Evolutionary conservation across 495 filamentous ascomycete genomes (phyloP).

Genomic region (Bathelium albidoporum): DNA sequence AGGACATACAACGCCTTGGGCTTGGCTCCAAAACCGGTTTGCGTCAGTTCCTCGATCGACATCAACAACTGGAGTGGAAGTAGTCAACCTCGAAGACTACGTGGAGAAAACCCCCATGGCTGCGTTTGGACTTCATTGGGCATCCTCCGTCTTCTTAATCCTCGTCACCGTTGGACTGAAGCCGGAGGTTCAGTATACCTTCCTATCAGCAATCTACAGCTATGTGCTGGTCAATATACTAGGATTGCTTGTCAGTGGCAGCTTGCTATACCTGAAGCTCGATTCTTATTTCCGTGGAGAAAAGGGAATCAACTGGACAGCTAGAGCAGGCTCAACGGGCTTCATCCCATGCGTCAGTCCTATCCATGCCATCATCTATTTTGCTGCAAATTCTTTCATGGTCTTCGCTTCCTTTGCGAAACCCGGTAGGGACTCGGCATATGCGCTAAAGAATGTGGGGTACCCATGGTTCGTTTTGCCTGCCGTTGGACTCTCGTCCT

Average conservation of each 20-base stretch:
- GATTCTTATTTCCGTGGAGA: slow-evolving; percentile 3
- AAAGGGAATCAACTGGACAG: slow-evolving; percentile 14
- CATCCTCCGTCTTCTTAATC: slow-evolving; percentile 33
- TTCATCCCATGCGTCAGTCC: slow-evolving; percentile 23
- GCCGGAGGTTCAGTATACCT: slow-evolving; percentile 23
- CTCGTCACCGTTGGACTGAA: slow-evolving; percentile 20
- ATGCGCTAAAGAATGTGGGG: slow-evolving; percentile 8
- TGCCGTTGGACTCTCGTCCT: slow-evolving; percentile 10
- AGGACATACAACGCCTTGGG: slow-evolving; percentile 30
- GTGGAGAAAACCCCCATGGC: slow-evolving; percentile 34
- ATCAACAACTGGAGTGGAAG: not conserved
- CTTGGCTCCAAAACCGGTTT: slow-evolving; percentile 17
- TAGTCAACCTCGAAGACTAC: slow-evolving; percentile 9
- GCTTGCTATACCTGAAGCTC: slow-evolving; percentile 28
- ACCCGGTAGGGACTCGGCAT: slow-evolving; percentile 6
- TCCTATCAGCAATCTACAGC: slow-evolving; percentile 26
- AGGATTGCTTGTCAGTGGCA: slow-evolving; percentile 27
- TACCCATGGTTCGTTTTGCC: slow-evolving; percentile 26
- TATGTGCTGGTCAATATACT: slow-evolving; percentile 25
- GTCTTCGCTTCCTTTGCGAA: slow-evolving; percentile 13
- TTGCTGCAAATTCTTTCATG: slow-evolving; percentile 11
- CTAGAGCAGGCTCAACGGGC: slow-evolving; percentile 3
- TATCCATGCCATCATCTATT: slow-evolving; percentile 21
- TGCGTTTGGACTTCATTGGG: slow-evolving; percentile 37
- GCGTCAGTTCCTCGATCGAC: not conserved